A percentile compares a stretch with the other conserved stretches of the same genome.
phyloP scores from a whole-genome alignment of 2,329 filamentous ascomycete species.

The Decorospora gaudefroyi region DNA sequence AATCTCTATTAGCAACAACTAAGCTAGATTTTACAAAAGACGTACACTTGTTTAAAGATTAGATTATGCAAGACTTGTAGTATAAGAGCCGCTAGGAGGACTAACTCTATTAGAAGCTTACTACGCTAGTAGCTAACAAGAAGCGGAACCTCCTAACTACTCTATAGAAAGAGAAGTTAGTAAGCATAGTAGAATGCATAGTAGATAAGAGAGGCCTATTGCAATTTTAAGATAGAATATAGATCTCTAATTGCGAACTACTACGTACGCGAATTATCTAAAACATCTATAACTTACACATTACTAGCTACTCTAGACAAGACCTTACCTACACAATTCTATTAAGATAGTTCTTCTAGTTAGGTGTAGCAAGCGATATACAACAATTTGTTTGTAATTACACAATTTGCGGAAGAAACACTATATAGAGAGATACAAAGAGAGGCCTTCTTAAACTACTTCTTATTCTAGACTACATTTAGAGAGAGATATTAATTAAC shows the following conservation, averaged over 20 bases:
- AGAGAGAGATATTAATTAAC: constrained; percentile 2
- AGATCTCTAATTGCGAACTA: neutral
- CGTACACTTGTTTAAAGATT: neutral
- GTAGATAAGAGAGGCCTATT: neutral
- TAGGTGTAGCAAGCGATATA: neutral
- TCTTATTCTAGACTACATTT: neutral
- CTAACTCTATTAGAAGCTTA: neutral
- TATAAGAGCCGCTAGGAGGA: neutral
- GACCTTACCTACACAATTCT: neutral
- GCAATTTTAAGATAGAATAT: neutral
- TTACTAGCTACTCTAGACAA: neutral
- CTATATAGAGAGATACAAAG: neutral
- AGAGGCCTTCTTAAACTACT: constrained; percentile 5
- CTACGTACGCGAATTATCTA: neutral
- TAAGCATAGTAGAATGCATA: neutral
- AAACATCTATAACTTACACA: neutral
- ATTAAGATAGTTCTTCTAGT: neutral
- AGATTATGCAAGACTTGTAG: neutral
- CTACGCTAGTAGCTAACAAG: neutral
- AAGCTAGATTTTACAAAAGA: neutral
- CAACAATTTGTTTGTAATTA: constrained; percentile 1
- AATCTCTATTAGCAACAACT: neutral
- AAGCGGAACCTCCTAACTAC: neutral
- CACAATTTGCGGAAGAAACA: neutral
- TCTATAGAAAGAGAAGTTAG: neutral